Base-by-base conservation (phyloP, 2,329 filamentous ascomycete genomes). In the Cercospora beticola region DNA sequence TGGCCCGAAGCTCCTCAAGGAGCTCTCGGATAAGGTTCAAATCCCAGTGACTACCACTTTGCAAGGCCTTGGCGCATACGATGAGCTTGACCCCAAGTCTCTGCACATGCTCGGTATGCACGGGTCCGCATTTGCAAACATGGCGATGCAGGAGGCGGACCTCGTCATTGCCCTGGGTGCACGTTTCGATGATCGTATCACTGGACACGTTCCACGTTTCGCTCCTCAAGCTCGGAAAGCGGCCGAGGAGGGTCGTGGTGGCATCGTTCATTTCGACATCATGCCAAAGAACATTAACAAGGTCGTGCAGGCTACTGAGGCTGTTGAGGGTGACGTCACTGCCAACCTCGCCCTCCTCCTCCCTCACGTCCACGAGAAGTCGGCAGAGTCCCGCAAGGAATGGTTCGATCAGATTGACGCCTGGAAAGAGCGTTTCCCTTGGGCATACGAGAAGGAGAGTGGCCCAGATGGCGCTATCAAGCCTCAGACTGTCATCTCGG, bases 281-380 rank as follows among this genome's bases (percentile, higher is more conserved):
- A 91, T 98, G 90, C 94, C 95, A 76, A 99, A 99, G 89, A 98
- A 99, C 85, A 98, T 98, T 84, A 98, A 98, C 89, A 99, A 98
- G 87, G 94, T 98, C 52, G 91, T 99, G 14, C 93, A 98, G 82
- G 94, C 94, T 7, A 97, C 92, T 52, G 93, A 97, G 83, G 94
- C 95, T 57, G 90, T 98, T 18, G 94, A 97, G 82, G 95, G 95
- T 68, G 94, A 98, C 77, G 92, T 97, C 31, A 89, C 90, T 2
- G 83, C 89, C 18, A 98, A 97, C 81, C 84, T 98, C 36, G 85
- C 85, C 62, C 82, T 87, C 31, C 89, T 98, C 62, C 76, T 98
- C 40, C 94, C 94, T 10, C 84, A 88, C 64, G 82, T 97, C 23
- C 81, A 92, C 64, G 73, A 84, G 26, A 88, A 87, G 71, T 80